Evolutionary conservation across 1,139 yeast genomes (phyloP).

Genomic region (Pichia sp.): DNA sequence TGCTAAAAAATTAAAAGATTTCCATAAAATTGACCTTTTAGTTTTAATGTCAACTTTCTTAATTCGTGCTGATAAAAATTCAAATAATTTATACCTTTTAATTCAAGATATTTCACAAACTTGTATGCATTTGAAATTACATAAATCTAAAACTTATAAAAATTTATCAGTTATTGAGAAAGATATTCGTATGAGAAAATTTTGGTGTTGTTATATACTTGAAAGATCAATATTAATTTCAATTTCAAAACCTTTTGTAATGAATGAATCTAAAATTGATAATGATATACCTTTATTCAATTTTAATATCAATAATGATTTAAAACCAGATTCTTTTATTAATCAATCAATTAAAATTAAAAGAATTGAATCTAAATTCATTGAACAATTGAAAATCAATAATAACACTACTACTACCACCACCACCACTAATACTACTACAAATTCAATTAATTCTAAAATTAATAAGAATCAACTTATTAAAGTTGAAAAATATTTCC

Average conservation of each 20-base stretch:
- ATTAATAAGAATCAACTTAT: slow-evolving; percentile 34
- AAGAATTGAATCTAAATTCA: slow-evolving; percentile 49
- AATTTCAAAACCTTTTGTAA: slow-evolving; percentile 44
- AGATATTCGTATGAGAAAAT: slow-evolving; percentile 40
- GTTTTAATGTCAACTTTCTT: slow-evolving; percentile 44
- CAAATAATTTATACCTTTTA: slow-evolving; percentile 43
- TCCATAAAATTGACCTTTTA: slow-evolving; percentile 43
- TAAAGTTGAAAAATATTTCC: slow-evolving; percentile 38
- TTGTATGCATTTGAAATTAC: slow-evolving; percentile 33
- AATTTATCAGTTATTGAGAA: slow-evolving; percentile 22
- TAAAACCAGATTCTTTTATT: slow-evolving; percentile 37
- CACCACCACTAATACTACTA: slow-evolving; percentile 32
- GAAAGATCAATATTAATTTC: slow-evolving; percentile 53
- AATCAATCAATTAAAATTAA: slow-evolving; percentile 46
- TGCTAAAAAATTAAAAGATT: slow-evolving; percentile 27
- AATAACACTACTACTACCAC: slow-evolving; percentile 31
- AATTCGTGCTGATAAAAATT: slow-evolving; percentile 50
- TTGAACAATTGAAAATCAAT: slow-evolving; percentile 33
- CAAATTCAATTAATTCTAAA: slow-evolving; percentile 20
- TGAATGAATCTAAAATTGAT: slow-evolving; percentile 41
- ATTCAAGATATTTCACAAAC: slow-evolving; percentile 43
- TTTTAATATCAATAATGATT: slow-evolving; percentile 26
- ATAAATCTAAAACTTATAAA: slow-evolving; percentile 33
- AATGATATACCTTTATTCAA: slow-evolving; percentile 41
- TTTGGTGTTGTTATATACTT: slow-evolving; percentile 51